Conservation (phyloP, 169 alveolate species). For the Cryptosporidium felis region DNA sequence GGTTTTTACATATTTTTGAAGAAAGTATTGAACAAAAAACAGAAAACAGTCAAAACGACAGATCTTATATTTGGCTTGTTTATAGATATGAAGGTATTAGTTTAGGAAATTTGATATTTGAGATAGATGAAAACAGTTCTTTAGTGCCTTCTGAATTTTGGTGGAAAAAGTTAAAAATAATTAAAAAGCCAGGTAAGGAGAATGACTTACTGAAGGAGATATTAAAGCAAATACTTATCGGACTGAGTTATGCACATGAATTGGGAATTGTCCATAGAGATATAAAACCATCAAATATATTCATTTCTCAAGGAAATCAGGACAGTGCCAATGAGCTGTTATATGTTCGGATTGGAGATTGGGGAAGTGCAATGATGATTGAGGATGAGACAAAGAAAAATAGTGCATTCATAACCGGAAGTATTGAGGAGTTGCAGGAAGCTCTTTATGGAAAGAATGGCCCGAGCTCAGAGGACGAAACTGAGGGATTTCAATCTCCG, state of each 20-base stretch:
- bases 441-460: conserved; percentile 51
- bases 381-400: background rate
- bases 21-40: background rate
- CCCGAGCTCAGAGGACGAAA: conserved; percentile 31
- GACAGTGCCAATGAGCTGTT: background rate
- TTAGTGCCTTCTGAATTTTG: conserved; percentile 38
- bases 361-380: conserved; percentile 68
- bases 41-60: background rate
- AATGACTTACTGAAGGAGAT: background rate
- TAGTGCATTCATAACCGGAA: background rate
- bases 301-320: background rate
- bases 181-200: background rate
- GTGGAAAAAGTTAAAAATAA: conserved; percentile 41
- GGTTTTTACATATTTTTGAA: conserved; percentile 62
- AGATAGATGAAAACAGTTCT: conserved; percentile 8
- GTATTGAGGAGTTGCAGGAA: background rate
- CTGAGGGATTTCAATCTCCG: conserved; percentile 70
- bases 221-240: conserved; percentile 3
- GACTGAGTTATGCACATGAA: conserved; percentile 5
- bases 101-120: conserved; percentile 20
- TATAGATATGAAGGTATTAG: conserved; percentile 56
- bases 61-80: conserved; percentile 58
- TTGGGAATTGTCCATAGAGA: conserved; percentile 63
- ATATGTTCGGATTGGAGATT: conserved; percentile 46
- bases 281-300: conserved; percentile 65